Conservation (phyloP, 352 stramenopile genomes). For the Hyaloperonospora brassicae region DNA sequence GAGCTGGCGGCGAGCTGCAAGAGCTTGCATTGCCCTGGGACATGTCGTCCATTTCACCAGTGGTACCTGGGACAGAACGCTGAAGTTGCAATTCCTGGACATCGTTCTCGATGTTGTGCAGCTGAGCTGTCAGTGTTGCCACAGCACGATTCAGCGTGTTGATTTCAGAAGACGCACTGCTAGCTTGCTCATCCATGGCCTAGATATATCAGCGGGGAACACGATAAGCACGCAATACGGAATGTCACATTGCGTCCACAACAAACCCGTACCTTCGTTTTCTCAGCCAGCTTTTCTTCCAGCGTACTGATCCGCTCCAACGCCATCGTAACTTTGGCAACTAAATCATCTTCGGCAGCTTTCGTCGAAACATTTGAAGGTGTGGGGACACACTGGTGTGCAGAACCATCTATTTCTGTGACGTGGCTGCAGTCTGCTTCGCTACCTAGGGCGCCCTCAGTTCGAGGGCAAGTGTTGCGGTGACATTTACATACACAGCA, state of each 20-base stretch:
- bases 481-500: slow-evolving; percentile 47
- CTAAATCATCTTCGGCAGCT: slow-evolving; percentile 6
- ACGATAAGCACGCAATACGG: slow-evolving; percentile 3
- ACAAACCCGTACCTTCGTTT: slow-evolving; percentile 30
- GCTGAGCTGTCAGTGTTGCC: slow-evolving; percentile 31
- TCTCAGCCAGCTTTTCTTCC: slow-evolving; percentile 36
- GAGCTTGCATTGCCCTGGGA: slow-evolving; percentile 25
- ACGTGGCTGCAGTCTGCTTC: slow-evolving; percentile 2
- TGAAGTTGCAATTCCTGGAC: slow-evolving; percentile 37
- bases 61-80: slow-evolving; percentile 15
- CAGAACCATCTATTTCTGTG: background rate
- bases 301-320: slow-evolving; percentile 35
- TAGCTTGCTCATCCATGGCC: slow-evolving; percentile 30
- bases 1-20: slow-evolving; percentile 19
- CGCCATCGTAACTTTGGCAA: slow-evolving; percentile 20
- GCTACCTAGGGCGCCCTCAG: slow-evolving; percentile 4
- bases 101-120: slow-evolving; percentile 36
- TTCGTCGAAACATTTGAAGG: background rate
- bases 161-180: slow-evolving; percentile 30
- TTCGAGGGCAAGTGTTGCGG: slow-evolving; percentile 5
- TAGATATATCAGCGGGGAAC: slow-evolving; percentile 14
- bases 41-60: slow-evolving; percentile 16
- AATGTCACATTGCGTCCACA: background rate
- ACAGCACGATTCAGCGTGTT: slow-evolving; percentile 40
- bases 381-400: background rate